A percentile compares a stretch with the other conserved stretches of the same genome.
Conservation (phyloP, 345 rosid species). For the Acer yangbiense region DNA sequence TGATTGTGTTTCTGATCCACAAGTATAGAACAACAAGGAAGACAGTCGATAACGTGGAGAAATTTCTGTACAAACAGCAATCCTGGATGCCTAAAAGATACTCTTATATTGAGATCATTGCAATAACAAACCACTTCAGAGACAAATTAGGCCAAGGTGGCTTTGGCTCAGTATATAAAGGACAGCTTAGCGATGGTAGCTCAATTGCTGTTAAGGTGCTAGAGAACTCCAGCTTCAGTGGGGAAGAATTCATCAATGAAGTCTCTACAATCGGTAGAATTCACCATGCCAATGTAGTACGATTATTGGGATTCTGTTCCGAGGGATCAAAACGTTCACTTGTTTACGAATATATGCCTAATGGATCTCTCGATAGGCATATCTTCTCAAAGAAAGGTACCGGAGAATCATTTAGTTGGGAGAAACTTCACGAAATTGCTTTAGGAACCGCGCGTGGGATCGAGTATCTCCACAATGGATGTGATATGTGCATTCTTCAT, state of each 20-base stretch:
- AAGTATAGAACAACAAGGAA: not conserved
- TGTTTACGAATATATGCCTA: slow-evolving; percentile 12
- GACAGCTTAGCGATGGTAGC: not conserved
- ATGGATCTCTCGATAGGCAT: slow-evolving; percentile 9
- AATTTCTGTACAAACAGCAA: not conserved
- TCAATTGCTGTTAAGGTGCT: slow-evolving; percentile 12
- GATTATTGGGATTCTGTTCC: slow-evolving; percentile 5
- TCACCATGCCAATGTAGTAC: slow-evolving; percentile 14
- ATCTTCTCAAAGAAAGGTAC: not conserved
- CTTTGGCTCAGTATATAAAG: not conserved
- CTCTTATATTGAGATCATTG: not conserved
- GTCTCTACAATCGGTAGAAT: slow-evolving; percentile 6
- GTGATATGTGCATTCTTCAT: slow-evolving; percentile 31
- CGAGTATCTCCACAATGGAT: slow-evolving; percentile 32
- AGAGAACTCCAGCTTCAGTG: slow-evolving; percentile 1
- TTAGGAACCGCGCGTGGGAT: slow-evolving; percentile 32
- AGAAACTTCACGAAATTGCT: slow-evolving; percentile 23
- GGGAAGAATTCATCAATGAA: slow-evolving; percentile 15
- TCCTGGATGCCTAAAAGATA: slow-evolving; percentile 1
- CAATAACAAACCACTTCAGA: slow-evolving; percentile 5
- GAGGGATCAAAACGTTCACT: slow-evolving; percentile 1
- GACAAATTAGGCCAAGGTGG: slow-evolving; percentile 19
- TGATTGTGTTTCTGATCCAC: not conserved
- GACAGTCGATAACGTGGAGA: not conserved
- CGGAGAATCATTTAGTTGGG: not conserved